Conservation (phyloP, 768 basidiomycete genomes). For the Lactifluus volemus region DNA sequence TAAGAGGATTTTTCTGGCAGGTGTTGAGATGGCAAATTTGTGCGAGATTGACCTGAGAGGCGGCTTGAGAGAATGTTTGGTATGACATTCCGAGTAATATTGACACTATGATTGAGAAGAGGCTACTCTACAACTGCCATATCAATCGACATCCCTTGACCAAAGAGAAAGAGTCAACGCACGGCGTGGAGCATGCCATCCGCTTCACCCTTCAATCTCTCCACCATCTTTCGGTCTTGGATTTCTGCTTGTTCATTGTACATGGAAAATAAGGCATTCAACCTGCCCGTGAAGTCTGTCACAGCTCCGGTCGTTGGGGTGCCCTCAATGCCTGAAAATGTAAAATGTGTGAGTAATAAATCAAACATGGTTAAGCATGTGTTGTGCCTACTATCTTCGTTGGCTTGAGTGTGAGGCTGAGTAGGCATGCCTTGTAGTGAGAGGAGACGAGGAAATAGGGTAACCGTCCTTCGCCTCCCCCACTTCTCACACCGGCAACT, state of each 20-base stretch:
- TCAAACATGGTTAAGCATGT: too few species aligned
- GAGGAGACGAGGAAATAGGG: too few species aligned
- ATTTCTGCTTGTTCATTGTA: conserved; percentile 1
- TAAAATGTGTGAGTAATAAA: too few species aligned
- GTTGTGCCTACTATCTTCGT: too few species aligned
- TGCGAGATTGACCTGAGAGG: background rate
- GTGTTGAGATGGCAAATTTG: background rate
- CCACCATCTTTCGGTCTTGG: conserved; percentile 3
- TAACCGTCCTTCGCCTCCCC: too few species aligned
- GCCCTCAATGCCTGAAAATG: too few species aligned
- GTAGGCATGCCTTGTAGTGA: too few species aligned
- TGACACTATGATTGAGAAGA: too few species aligned
- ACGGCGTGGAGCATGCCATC: background rate
- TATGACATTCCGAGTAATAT: background rate
- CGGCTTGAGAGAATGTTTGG: background rate
- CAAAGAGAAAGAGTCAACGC: background rate
- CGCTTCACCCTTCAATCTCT: background rate
- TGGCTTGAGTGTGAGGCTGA: too few species aligned
- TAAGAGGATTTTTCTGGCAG: background rate
- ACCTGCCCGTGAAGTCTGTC: background rate
- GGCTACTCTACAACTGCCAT: background rate
- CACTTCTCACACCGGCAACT: too few species aligned
- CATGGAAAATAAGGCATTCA: background rate
- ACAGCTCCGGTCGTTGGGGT: background rate
- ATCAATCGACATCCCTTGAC: background rate